Conservation (phyloP, 1,139 yeast genomes). For the Candida sp. region DNA sequence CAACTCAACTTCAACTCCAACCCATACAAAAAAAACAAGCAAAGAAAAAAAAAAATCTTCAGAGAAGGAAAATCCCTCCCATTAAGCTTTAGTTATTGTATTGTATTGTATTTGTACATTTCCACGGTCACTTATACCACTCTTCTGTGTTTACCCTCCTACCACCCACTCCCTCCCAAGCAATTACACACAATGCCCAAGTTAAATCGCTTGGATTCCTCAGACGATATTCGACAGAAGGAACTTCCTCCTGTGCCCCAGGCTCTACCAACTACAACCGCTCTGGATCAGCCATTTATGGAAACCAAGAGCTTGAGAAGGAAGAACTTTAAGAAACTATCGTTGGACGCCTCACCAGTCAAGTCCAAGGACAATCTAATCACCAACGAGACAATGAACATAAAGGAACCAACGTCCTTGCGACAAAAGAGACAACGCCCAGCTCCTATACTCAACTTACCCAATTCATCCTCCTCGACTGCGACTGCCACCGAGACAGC, state of each 20-base stretch:
- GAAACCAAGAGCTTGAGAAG: slow-evolving; percentile 68
- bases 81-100: not conserved
- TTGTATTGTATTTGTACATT: too few species aligned
- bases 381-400: slow-evolving; percentile 11
- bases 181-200: slow-evolving; percentile 3
- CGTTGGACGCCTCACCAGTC: slow-evolving; percentile 39
- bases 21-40: not conserved
- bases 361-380: slow-evolving; percentile 1
- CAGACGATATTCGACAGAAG: slow-evolving; percentile 36
- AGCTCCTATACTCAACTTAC: slow-evolving; percentile 27
- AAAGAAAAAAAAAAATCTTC: not conserved
- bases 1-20: too few species aligned
- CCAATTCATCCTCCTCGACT: slow-evolving; percentile 8
- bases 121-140: too few species aligned
- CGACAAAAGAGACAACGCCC: slow-evolving; percentile 23
- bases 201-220: slow-evolving; percentile 32
- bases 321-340: slow-evolving; percentile 74
- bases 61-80: not conserved
- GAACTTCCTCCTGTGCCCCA: slow-evolving; percentile 35
- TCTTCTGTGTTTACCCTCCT: not conserved
- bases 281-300: slow-evolving; percentile 22
- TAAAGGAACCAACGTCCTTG: slow-evolving; percentile 17
- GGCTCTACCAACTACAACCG: not conserved
- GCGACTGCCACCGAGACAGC: not conserved
- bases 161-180: too few species aligned